Evolutionary conservation across 352 stramenopile species (phyloP), one percentile per base, ranked within the genome.

Genomic region (Phytophthora tentaculata): DNA sequence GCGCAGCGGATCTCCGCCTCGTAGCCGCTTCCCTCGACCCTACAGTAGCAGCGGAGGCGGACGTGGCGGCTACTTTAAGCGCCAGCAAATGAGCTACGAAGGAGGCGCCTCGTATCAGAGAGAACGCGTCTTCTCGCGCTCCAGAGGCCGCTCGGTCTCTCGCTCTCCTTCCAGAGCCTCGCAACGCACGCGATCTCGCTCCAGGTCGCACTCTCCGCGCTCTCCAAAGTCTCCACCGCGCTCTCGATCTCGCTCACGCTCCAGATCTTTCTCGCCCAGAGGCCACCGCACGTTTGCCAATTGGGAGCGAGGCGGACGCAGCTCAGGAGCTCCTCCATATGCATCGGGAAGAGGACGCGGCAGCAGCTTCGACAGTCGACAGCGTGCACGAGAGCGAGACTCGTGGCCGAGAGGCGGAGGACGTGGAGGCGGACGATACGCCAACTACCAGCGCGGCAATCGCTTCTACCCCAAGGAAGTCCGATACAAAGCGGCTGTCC

Each of bases 231-330:
- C 64, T 1, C 64, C 68, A 26, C 58, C 24, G 17, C 75, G 83
- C n/a, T 91, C 65, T 12, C 67, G 75, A 10, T 88, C 81, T 1
- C 76, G 84, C 2, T 91, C 82, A 1, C 73, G 78, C 14, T 90
- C 82, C 1, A 76, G 85, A 8, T 93, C 85, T 6, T 82, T 88
- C 48, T 91, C 82, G 2, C 84, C 84, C 29, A 71, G 74, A 45
- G 73, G 80, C 0, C 80, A 85, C 37, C 84, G 81, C 14, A 81
- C 80, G 19, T 84, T 84, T 29, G 61, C 61, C 53, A 78, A 77
- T 16, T 74, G 77, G 55, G 73, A 79, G 43, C 77, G 75, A 29
- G 48, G 64, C 28, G 67, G 72, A 45, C 56, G 68, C n/a, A 58
- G 28, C 10, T 64, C 61, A 12, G 56, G 67, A 23, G 53, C 64